Evolutionary conservation across 2,329 filamentous ascomycete species (phyloP), one percentile per base, ranked within the genome.

Genomic region (Aspergillus proliferans): DNA sequence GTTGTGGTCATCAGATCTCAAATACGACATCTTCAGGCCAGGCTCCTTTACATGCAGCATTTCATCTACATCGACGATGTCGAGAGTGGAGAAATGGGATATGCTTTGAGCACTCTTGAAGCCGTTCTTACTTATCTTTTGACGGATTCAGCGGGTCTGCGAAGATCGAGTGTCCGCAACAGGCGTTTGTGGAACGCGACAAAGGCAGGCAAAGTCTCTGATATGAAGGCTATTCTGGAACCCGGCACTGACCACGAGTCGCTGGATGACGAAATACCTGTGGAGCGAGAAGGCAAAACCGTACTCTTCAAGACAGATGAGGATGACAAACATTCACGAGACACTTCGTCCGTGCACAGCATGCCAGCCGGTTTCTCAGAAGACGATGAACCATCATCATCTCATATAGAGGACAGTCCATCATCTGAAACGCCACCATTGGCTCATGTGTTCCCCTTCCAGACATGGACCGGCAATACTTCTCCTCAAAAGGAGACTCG

Each of bases 41-140:
- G 92, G 18, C 74, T 98, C 43, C 78, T 87, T n/a, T 98, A 97
- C 66, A 95, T 97, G 78, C 87, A 92, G 40, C 89, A 95, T 62
- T 98, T 96, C 64, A 93, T 96, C 57, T 98, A 95, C 69, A 91
- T 95, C 45, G 93, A 97, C 59, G 93, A 98, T 70, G 90, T 98
- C 7, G 93, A 98, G 57, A 94, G 84, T 52, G 93, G 93, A 44
- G 93, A 98, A 71, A 86, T 94, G 76, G 93, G 93, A 7, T 98
- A 98, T 68, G 91, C 92, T 0, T 71, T 98, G 45, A 97, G 92
- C 68, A 98, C 93, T 0, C 88, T 97, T 52, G 93, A 98, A 68
- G 93, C 90, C 6, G 93, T 98, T 0, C 71, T 98, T 30, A 84
- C 88, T 1, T 97, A 98, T 65, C 80, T 98, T 2, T 81, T 85